Base-by-base conservation (phyloP, 2,329 filamentous ascomycete species). In the Fusarium oligoseptatum region DNA sequence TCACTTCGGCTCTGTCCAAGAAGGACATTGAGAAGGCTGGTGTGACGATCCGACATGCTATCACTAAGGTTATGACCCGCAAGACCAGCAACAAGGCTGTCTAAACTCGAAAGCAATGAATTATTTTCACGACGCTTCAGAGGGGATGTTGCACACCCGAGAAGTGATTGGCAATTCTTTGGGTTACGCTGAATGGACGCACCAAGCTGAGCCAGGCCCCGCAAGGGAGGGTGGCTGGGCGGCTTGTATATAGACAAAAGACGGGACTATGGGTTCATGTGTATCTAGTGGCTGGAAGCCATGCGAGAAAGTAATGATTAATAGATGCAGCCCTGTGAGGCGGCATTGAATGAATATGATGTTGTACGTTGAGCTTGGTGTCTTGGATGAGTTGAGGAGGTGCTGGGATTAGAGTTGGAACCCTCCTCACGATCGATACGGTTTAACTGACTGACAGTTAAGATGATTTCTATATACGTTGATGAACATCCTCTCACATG, bases 21-120 rank as follows among this genome's bases (percentile, higher is more conserved):
- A 98, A 97, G 86, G 97, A 99, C 83, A 93, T 95, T 64, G 97
- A 99, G 85, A 98, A 97, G 87, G 95, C 97, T 1, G 97, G 95
- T 15, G 91, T 92, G 9, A 92, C 90, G 11, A 95, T 99, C 76
- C 89, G 96, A 70, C 95, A 98, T 84, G 96, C 97, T 15, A 94
- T 98, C 76, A 97, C 95, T 61, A 98, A 98, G 85, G 91, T 98
- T 71, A 91, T 99, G 88, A 91, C 89, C 22, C 87, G 89, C 71
- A 92, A 91, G 82, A 83, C 86, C 32, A 90, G 86, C 79, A 81
- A 69, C 74, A 84, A 83, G 74, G 66, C 77, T 29, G 57, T 17
- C 34, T 78, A 66, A 10, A 3, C 34, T n/a, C 22, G 36, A 39
- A 37, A 37, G n/a, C n/a, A 37, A 58, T 27, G 56, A 20, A 27